phyloP scores from a whole-genome alignment of 129 eudicot genomes.

The Centaurea solstitialis region DNA sequence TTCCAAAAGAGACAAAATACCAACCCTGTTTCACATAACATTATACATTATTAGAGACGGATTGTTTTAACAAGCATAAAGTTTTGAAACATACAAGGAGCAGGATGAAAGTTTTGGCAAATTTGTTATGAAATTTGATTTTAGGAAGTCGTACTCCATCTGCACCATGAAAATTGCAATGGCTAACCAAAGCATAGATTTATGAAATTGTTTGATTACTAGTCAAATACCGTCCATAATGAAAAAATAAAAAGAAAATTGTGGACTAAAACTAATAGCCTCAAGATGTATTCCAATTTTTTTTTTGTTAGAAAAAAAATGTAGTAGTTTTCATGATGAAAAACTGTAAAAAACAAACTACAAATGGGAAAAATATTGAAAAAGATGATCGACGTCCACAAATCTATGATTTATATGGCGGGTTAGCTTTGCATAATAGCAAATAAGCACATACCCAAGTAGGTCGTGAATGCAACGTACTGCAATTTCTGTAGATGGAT shows the following conservation, averaged over 20 bases:
- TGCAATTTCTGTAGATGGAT: conserved; percentile 90
- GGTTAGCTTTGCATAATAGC: not conserved
- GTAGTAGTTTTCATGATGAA: not conserved
- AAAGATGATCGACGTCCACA: not conserved
- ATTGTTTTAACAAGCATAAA: not conserved
- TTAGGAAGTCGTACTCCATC: not conserved
- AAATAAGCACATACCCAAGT: conserved; percentile 58
- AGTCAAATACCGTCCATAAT: not conserved
- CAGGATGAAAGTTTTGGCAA: not conserved
- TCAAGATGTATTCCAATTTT: not conserved
- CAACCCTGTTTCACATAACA: conserved; percentile 57
- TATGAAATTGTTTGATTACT: not conserved
- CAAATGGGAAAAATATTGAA: not conserved
- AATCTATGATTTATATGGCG: not conserved
- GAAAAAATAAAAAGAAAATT: too few species aligned
- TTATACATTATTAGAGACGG: not conserved
- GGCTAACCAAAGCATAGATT: not conserved
- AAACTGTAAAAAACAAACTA: not conserved
- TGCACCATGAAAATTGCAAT: not conserved
- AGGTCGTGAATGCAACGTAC: conserved; percentile 90
- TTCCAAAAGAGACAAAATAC: conserved; percentile 80
- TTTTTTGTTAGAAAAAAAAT: not conserved
- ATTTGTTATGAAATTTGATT: not conserved
- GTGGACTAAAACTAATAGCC: too few species aligned
- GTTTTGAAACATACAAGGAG: not conserved